phyloP scores from a whole-genome alignment of 345 rosid species.

The Salix caprea region DNA sequence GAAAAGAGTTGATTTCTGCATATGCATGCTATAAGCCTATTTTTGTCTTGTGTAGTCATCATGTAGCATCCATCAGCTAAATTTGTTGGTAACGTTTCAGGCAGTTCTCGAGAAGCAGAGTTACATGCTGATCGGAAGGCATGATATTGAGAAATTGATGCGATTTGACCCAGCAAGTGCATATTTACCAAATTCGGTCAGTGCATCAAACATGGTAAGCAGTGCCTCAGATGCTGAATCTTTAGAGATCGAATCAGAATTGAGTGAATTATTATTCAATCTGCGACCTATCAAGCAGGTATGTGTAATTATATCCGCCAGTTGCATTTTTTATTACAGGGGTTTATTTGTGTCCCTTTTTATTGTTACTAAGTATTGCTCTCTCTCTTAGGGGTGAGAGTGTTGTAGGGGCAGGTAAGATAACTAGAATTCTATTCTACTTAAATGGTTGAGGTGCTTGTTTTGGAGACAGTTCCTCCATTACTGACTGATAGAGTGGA shows the following conservation, averaged over 20 bases:
- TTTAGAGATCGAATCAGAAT: conserved; percentile 55
- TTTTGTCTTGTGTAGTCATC: conserved; percentile 2
- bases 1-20: not conserved
- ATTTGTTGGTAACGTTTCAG: conserved; percentile 46
- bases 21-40: not conserved
- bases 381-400: not conserved
- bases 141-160: conserved; percentile 96
- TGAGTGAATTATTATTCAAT: conserved; percentile 63
- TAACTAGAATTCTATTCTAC: not conserved
- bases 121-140: conserved; percentile 96
- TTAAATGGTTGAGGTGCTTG: not conserved
- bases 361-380: not conserved
- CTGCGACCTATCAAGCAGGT: conserved; percentile 92
- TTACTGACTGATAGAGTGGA: not conserved
- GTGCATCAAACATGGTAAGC: conserved; percentile 34
- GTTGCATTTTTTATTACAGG: not conserved
- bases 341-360: not conserved
- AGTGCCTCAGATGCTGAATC: conserved; percentile 42
- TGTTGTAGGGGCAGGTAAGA: not conserved
- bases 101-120: conserved; percentile 99
- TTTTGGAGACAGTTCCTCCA: not conserved
- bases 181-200: conserved; percentile 57
- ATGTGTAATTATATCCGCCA: not conserved
- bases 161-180: conserved; percentile 74
- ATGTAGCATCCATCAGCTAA: conserved; percentile 11